phyloP scores from a whole-genome alignment of 2,329 filamentous ascomycete genomes.

The Calonectria hawksworthii region DNA sequence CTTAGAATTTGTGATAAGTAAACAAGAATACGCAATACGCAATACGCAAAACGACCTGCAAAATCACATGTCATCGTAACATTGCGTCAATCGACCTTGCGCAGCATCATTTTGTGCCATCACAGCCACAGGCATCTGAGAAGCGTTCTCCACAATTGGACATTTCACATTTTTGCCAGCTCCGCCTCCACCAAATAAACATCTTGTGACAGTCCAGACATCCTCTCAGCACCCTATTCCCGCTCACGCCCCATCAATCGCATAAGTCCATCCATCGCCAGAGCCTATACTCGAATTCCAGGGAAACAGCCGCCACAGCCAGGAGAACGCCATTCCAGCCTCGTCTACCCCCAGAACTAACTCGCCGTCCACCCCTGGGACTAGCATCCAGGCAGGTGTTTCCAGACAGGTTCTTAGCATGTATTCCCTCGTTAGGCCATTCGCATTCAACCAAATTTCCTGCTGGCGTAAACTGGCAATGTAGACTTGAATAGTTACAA shows the following conservation, averaged over 20 bases:
- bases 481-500: slow-evolving; percentile 33
- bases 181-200: not conserved
- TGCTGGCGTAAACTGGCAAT: slow-evolving; percentile 40
- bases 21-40: too few species aligned
- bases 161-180: not conserved
- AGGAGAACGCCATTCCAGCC: not conserved
- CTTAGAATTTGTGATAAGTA: not conserved
- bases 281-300: not conserved
- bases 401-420: slow-evolving; percentile 38
- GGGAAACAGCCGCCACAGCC: not conserved
- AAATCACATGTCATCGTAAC: not conserved
- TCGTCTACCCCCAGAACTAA: not conserved
- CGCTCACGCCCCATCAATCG: not conserved
- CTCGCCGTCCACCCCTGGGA: slow-evolving; percentile 21
- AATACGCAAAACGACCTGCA: not conserved
- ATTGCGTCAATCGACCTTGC: not conserved
- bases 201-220: not conserved
- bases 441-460: slow-evolving; percentile 49
- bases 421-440: slow-evolving; percentile 48
- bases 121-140: not conserved
- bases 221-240: not conserved
- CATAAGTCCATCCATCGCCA: not conserved
- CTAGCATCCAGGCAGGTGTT: slow-evolving; percentile 8
- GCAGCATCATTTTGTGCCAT: not conserved
- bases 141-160: not conserved